Evolutionary conservation across 106 monocot species (phyloP).

Genomic region (Dendrobium huoshanense): DNA sequence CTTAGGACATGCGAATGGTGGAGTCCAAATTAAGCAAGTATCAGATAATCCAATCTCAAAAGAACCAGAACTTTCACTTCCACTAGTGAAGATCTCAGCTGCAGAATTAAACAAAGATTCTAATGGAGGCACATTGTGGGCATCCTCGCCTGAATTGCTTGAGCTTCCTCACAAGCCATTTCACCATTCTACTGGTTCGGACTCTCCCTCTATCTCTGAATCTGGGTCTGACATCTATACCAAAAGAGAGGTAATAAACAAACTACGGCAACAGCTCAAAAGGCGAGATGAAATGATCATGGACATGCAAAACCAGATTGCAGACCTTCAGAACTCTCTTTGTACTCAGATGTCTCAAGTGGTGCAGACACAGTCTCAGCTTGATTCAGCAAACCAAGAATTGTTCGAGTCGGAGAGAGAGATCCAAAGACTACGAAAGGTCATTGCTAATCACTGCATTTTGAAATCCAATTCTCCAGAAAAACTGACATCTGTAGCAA

Average conservation of each 20-base stretch:
- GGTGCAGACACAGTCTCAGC: constrained; percentile 20
- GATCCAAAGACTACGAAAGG: constrained; percentile 32
- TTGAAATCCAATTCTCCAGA: constrained; percentile 13
- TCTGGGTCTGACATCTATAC: constrained; percentile 38
- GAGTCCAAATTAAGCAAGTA: constrained; percentile 1
- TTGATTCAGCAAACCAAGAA: constrained; percentile 16
- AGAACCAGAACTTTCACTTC: constrained; percentile 18
- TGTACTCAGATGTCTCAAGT: constrained; percentile 21
- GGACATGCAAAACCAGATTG: constrained; percentile 43
- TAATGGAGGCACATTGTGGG: constrained; percentile 28
- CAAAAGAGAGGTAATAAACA: constrained; percentile 39
- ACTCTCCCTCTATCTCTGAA: constrained; percentile 34
- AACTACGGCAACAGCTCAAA: constrained; percentile 35
- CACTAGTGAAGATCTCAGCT: constrained; percentile 22
- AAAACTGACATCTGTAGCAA: constrained; percentile 12
- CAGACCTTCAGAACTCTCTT: constrained; percentile 26
- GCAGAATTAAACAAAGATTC: constrained; percentile 17
- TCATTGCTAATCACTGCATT: constrained; percentile 31
- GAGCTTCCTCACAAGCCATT: constrained; percentile 34
- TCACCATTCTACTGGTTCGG: constrained; percentile 29
- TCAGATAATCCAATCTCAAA: constrained; percentile 9
- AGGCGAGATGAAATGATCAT: constrained; percentile 45
- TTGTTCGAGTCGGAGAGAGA: constrained; percentile 33
- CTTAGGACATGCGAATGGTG: background rate
- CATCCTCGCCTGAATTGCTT: constrained; percentile 32